These are phyloP conservation scores for Ganoderma meredithae DNA, from an alignment of 1,284 basidiomycete genomes.

Conservation along the genomic window DNA sequence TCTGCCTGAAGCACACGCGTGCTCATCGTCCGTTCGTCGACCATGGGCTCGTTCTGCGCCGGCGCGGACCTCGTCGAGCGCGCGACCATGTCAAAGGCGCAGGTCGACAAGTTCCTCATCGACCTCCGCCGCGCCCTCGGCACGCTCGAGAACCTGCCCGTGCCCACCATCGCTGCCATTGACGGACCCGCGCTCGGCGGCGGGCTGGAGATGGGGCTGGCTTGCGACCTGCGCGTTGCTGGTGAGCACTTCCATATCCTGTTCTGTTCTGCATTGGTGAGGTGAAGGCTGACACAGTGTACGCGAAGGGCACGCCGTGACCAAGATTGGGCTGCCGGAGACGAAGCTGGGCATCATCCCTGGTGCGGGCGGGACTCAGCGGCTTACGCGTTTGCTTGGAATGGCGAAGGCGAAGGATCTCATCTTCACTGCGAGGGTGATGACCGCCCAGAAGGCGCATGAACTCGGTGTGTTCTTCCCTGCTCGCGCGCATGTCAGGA, in stretches of 20 bases:
- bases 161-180: conserved; percentile 92
- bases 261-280: neutral
- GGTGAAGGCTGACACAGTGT: neutral
- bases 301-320: conserved; percentile 60
- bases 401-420: conserved; percentile 87
- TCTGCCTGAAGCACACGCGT: conserved; percentile 65
- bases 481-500: neutral
- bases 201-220: conserved; percentile 86
- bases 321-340: conserved; percentile 87
- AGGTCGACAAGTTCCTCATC: conserved; percentile 83
- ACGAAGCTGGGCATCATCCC: conserved; percentile 92
- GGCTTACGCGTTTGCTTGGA: conserved; percentile 84
- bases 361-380: conserved; percentile 94
- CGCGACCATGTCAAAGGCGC: conserved; percentile 76
- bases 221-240: conserved; percentile 89
- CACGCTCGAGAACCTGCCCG: conserved; percentile 79
- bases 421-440: conserved; percentile 78
- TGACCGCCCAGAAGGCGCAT: conserved; percentile 75
- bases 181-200: conserved; percentile 95
- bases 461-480: conserved; percentile 67
- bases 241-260: conserved; percentile 52
- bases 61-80: conserved; percentile 93
- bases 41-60: conserved; percentile 85
- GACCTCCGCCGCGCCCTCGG: conserved; percentile 79
- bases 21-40: conserved; percentile 81